phyloP scores from a whole-genome alignment of 306 rosid species.

The Acacia acuminata region DNA sequence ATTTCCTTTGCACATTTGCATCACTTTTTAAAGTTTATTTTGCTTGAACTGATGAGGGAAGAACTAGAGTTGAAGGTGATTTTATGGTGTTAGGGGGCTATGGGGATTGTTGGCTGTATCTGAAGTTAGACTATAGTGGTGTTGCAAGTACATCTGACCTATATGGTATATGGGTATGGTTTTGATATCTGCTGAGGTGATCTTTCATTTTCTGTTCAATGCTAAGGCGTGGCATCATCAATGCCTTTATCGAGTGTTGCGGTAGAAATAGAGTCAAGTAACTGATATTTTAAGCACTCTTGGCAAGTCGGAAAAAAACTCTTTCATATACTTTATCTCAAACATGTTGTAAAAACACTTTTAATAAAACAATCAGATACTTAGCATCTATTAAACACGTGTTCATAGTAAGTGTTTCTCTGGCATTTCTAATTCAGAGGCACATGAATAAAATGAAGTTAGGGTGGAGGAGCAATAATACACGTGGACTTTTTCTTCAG shows the following conservation, averaged over 20 bases:
- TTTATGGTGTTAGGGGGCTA: background rate
- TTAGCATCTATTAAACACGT: too few relatives aligned
- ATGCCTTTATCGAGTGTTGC: background rate
- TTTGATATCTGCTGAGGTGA: background rate
- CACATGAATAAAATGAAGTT: background rate
- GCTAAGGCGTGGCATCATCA: background rate
- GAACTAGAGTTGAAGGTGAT: slow-evolving; percentile 28
- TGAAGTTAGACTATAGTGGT: background rate
- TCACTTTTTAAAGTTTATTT: slow-evolving; percentile 36
- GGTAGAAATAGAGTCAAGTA: too few relatives aligned
- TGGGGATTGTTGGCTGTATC: slow-evolving; percentile 3
- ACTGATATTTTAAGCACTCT: too few relatives aligned
- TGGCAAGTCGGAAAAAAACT: too few relatives aligned
- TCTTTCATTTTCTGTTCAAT: background rate
- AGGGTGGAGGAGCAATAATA: too few relatives aligned
- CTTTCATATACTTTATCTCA: too few relatives aligned
- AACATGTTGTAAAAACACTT: too few relatives aligned
- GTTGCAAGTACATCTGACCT: background rate
- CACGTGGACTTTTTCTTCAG: too few relatives aligned
- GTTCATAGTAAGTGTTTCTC: background rate
- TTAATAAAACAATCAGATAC: too few relatives aligned
- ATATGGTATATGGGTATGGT: background rate
- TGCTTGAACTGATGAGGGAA: slow-evolving; percentile 43
- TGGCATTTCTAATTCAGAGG: too few relatives aligned
- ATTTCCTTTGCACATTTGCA: slow-evolving; percentile 51